Evolutionary conservation across 306 rosid genomes (phyloP).

Genomic region (Glycyrrhiza uralensis): DNA sequence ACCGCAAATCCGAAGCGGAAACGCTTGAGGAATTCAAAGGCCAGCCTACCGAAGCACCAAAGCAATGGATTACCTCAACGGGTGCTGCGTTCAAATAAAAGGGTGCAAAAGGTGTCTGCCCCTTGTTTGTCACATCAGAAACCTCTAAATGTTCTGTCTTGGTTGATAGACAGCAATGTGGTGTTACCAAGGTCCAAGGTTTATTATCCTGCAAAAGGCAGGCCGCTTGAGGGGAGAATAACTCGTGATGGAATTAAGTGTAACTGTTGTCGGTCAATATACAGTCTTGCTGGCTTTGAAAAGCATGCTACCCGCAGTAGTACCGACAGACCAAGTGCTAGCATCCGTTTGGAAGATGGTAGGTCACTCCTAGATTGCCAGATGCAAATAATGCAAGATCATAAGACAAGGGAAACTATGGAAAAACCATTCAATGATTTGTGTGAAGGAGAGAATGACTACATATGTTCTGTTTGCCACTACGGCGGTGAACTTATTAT

Average conservation of each 20-base stretch:
- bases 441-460: conserved; percentile 50
- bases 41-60: conserved; percentile 27
- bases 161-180: conserved; percentile 69
- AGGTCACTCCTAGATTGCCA: conserved; percentile 66
- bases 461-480: conserved; percentile 74
- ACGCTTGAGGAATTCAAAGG: conserved; percentile 20
- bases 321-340: conserved; percentile 43
- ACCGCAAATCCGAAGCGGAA: conserved; percentile 28
- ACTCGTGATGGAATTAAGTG: conserved; percentile 75
- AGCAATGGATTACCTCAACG: conserved; percentile 23
- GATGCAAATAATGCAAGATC: conserved; percentile 36
- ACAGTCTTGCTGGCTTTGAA: conserved; percentile 48
- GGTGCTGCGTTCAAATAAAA: conserved; percentile 53
- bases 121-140: conserved; percentile 42
- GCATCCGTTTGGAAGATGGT: conserved; percentile 64
- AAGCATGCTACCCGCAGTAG: conserved; percentile 49
- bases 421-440: conserved; percentile 13
- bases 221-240: conserved; percentile 52
- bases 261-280: conserved; percentile 56
- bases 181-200: conserved; percentile 76
- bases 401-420: conserved; percentile 18
- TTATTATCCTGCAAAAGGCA: conserved; percentile 33
- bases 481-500: conserved; percentile 78
- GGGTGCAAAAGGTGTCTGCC: conserved; percentile 46
- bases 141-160: conserved; percentile 66